These are phyloP conservation scores for Garcia nutans DNA, from an alignment of 345 rosid genomes.

Conservation along the genomic window DNA sequence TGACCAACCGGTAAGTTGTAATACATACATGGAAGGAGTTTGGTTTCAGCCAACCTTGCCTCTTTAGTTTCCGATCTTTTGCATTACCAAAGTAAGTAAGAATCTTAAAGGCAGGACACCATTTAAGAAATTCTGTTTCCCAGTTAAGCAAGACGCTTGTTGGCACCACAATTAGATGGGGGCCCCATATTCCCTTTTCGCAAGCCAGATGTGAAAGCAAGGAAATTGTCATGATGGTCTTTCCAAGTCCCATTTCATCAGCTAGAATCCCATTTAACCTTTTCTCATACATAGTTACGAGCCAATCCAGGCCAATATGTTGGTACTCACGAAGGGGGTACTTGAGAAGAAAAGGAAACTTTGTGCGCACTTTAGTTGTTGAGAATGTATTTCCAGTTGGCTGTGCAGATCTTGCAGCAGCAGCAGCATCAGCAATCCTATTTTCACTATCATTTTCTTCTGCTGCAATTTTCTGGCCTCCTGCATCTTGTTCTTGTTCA, in stretches of 20 bases:
- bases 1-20: slow-evolving; percentile 93
- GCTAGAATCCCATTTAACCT: slow-evolving; percentile 96
- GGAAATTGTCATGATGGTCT: slow-evolving; percentile 99
- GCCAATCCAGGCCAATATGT: slow-evolving; percentile 99
- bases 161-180: slow-evolving; percentile 99
- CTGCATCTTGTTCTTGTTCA: slow-evolving; percentile 39
- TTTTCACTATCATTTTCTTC: slow-evolving; percentile 41
- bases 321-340: slow-evolving; percentile 97
- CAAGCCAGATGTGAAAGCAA: slow-evolving; percentile 97
- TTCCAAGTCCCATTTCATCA: slow-evolving; percentile 99
- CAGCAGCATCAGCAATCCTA: slow-evolving; percentile 96
- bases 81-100: slow-evolving; percentile 99
- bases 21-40: slow-evolving; percentile 96
- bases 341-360: slow-evolving; percentile 96
- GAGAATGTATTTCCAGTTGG: slow-evolving; percentile 97
- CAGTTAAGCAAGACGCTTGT: slow-evolving; percentile 99
- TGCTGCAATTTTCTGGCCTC: slow-evolving; percentile 15
- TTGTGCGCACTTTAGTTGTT: slow-evolving; percentile 94
- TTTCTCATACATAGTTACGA: slow-evolving; percentile 98
- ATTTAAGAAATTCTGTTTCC: slow-evolving; percentile 99
- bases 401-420: slow-evolving; percentile 98
- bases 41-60: slow-evolving; percentile 99
- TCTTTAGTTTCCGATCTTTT: slow-evolving; percentile 89
- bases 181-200: slow-evolving; percentile 99
- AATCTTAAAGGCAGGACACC: slow-evolving; percentile 99